Evolutionary conservation across 2,329 filamentous ascomycete genomes (phyloP), one percentile per base, ranked within the genome.

Genomic region (Exutisphaerella laricina): DNA sequence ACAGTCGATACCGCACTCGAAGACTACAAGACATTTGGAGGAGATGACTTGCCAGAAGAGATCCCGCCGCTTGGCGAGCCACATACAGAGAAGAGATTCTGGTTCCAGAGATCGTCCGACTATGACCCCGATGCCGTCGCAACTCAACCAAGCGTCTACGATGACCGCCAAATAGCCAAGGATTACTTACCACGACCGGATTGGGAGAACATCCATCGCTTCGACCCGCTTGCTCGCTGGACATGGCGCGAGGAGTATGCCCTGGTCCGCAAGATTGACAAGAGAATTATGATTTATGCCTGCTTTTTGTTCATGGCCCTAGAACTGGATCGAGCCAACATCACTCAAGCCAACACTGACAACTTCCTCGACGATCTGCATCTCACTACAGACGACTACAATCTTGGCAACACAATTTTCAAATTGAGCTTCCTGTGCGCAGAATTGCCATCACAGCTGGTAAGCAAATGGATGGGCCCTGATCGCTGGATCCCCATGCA

Each of bases 171-270:
- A 1, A 60, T 72, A 1, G 72, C 74, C 2, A 67, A 72, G 13
- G 67, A 73, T 48, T 78, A 75, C 9, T 77, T 77, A 41, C 73
- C 78, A 45, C 69, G 71, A 7, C 71, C 74, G 2, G 50, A 63
- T 61, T 67, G 77, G 53, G 70, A 73, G 55, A 69, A 70, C 8
- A 54, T 64, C 30, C 70, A 73, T 53, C 66, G 68, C 7, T 73
- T 68, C 62, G 70, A 73, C 45, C 69, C 66, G 1, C 58, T 65
- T 1, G 67, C 66, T 34, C 63, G 67, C 32, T 71, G 69, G 68
- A 59, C 58, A 0, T 58, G 64, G 39, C 44, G 58, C 13, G 67
- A 70, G 48, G 66, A 71, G 50, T 66, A 64, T 44, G 57, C 54
- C 2, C 43, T 70, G 10, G 18, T 43, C 14, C 44, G 41, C 6